These are phyloP conservation scores for Hyphodiscus hymeniophilus DNA, from an alignment of 495 filamentous ascomycete genomes.

Conservation along the genomic window DNA sequence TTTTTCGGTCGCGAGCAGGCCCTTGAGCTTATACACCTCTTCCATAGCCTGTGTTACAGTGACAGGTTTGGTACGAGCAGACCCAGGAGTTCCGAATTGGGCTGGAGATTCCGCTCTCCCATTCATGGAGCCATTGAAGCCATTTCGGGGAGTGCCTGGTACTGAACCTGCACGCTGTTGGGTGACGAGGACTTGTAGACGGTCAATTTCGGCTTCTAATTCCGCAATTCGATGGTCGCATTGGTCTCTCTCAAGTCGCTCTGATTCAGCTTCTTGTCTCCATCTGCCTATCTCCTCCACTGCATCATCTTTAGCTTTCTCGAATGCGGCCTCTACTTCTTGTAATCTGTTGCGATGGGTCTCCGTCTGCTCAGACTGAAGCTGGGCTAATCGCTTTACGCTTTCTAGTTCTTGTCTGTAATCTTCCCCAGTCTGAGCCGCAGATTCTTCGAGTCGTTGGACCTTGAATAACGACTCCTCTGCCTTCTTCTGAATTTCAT, in stretches of 20 bases:
- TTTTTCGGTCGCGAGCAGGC: slow-evolving; percentile 51
- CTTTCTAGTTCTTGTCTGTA: slow-evolving; percentile 78
- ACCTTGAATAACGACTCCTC: slow-evolving; percentile 75
- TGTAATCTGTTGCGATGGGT: slow-evolving; percentile 73
- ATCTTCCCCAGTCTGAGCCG: slow-evolving; percentile 66
- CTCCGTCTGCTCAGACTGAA: slow-evolving; percentile 75
- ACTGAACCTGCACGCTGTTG: slow-evolving; percentile 27
- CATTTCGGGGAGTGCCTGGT: slow-evolving; percentile 49
- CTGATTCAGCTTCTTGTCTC: slow-evolving; percentile 73
- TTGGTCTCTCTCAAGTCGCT: slow-evolving; percentile 60
- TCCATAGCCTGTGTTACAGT: slow-evolving; percentile 44
- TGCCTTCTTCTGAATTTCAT: slow-evolving; percentile 76
- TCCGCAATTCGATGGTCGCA: slow-evolving; percentile 64
- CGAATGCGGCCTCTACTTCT: slow-evolving; percentile 68
- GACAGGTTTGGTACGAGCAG: slow-evolving; percentile 35
- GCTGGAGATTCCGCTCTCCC: slow-evolving; percentile 32
- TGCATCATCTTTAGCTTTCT: slow-evolving; percentile 71
- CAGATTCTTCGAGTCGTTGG: slow-evolving; percentile 76
- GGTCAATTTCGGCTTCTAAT: slow-evolving; percentile 64
- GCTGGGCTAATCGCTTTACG: slow-evolving; percentile 67
- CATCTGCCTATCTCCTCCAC: slow-evolving; percentile 73
- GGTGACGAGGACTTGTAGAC: slow-evolving; percentile 43
- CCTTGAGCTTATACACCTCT: slow-evolving; percentile 45
- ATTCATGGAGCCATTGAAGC: slow-evolving; percentile 39
- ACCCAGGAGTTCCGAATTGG: slow-evolving; percentile 45